These are phyloP conservation scores for Penicillium ucsense DNA, from an alignment of 495 filamentous ascomycete species.

Conservation along the genomic window DNA sequence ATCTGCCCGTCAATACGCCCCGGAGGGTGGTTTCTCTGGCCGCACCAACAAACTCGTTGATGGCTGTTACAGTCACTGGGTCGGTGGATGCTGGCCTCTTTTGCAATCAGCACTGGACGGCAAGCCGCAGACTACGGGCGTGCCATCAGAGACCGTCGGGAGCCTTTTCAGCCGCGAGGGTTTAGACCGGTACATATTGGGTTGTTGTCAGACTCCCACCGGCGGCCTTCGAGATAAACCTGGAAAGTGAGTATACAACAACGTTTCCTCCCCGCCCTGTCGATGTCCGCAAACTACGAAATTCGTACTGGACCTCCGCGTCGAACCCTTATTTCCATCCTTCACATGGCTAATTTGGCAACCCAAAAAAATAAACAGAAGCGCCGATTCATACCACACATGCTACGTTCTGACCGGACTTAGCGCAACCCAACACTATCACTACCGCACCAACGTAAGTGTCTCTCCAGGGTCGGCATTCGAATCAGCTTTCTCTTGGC, in stretches of 20 bases:
- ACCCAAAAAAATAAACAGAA: slow-evolving; percentile 32
- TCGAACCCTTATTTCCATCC: not conserved
- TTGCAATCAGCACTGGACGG: slow-evolving; percentile 69
- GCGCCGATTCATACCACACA: slow-evolving; percentile 81
- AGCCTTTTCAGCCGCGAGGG: slow-evolving; percentile 76
- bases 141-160: slow-evolving; percentile 16
- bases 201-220: slow-evolving; percentile 67
- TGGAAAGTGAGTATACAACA: slow-evolving; percentile 54
- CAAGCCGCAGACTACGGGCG: slow-evolving; percentile 17
- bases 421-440: slow-evolving; percentile 69
- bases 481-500: slow-evolving; percentile 57
- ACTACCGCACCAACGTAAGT: slow-evolving; percentile 46
- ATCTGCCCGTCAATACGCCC: slow-evolving; percentile 76
- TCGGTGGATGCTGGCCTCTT: slow-evolving; percentile 86
- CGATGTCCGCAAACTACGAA: too few relatives aligned
- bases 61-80: slow-evolving; percentile 97
- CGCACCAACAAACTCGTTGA: slow-evolving; percentile 98
- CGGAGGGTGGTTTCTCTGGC: slow-evolving; percentile 85
- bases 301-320: too few relatives aligned
- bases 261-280: too few relatives aligned
- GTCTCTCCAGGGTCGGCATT: slow-evolving; percentile 24
- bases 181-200: slow-evolving; percentile 76
- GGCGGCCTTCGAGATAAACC: slow-evolving; percentile 94
- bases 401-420: slow-evolving; percentile 85
- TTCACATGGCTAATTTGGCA: slow-evolving; percentile 2